Base-by-base conservation (phyloP, 2,329 filamentous ascomycete genomes). In the Calonectria multiphialidica region DNA sequence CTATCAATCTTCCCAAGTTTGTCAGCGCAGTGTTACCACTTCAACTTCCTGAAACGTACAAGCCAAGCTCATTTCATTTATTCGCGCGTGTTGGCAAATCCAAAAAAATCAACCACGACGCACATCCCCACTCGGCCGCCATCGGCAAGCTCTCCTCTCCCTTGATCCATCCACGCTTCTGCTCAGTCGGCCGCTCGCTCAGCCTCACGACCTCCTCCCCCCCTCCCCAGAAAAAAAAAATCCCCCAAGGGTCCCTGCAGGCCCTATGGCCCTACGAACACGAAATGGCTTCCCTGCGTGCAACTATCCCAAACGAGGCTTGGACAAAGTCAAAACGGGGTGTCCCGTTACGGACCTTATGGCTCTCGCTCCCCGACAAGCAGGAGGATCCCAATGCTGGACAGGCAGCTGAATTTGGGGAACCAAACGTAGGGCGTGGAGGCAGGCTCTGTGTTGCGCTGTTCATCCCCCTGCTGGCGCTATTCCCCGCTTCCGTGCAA, bases 121-220 rank as follows among this genome's bases (percentile, higher is more conserved):
- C 62, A 30, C 33, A 37, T 61, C 55, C 55, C 57, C 59, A 63
- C 59, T 45, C 67, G 40, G 40, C 68, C 59, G 67, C 47, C 40
- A 69, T 55, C 59, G 66, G 59, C 25, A 69, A 55, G 49, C 49
- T 59, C 67, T 57, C 53, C 53, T 59, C 53, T 21, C 53, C 53
- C 61, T 59, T 59, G 49, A 21, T 72, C 68, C 76, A 75, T 67
- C 75, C 70, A 66, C 76, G 76, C 75, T 76, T 68, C 75, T 71
- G 69, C 69, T 68, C 64, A 45, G 69, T 71, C 69, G 69, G 69
- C 76, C 75, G 75, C 76, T 74, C 70, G 76, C 70, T 71, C 65
- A 75, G 57, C 65, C 69, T 66, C 69, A 68, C 55, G 44, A 50
- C 35, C 33, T 37, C 50, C 35, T 23, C 35, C 53, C 53, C 53